phyloP scores from a whole-genome alignment of 495 filamentous ascomycete species.

The Aspergillus hancockii region DNA sequence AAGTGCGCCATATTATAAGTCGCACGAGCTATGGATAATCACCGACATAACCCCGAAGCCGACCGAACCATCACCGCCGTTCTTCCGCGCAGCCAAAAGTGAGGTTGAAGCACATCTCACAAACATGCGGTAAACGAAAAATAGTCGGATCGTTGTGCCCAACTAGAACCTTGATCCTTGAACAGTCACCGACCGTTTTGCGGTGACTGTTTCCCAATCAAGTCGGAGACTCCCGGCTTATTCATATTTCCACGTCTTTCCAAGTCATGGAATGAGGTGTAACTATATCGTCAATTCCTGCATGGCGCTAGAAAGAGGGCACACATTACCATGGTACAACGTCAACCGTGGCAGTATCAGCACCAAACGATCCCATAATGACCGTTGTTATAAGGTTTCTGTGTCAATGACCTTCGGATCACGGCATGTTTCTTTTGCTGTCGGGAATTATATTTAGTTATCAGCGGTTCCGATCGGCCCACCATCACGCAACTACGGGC shows the following conservation, averaged over 20 bases:
- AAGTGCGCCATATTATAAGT: not conserved
- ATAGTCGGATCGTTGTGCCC: not conserved
- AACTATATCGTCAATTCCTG: not conserved
- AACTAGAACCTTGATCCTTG: not conserved
- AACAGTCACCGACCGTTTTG: not conserved
- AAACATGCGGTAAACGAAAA: not conserved
- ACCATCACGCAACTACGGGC: slow-evolving; percentile 3
- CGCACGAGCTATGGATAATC: not conserved
- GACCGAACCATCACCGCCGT: not conserved
- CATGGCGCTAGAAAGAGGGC: not conserved
- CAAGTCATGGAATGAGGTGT: not conserved
- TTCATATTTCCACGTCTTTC: no score
- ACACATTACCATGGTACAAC: not conserved
- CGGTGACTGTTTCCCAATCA: not conserved
- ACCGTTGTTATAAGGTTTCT: not conserved
- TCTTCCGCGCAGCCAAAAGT: not conserved
- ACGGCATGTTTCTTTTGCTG: not conserved
- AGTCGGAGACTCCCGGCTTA: not conserved
- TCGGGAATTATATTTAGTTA: slow-evolving; percentile 2
- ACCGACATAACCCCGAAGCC: slow-evolving; percentile 1
- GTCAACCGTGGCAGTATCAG: not conserved
- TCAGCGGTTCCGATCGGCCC: not conserved
- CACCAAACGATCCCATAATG: not conserved
- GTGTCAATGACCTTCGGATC: not conserved
- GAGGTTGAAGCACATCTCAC: not conserved